Evolutionary conservation across 441 rosid species (phyloP), one percentile per base, ranked within the genome.

Genomic region (Euphorbia schlechtendalii): DNA sequence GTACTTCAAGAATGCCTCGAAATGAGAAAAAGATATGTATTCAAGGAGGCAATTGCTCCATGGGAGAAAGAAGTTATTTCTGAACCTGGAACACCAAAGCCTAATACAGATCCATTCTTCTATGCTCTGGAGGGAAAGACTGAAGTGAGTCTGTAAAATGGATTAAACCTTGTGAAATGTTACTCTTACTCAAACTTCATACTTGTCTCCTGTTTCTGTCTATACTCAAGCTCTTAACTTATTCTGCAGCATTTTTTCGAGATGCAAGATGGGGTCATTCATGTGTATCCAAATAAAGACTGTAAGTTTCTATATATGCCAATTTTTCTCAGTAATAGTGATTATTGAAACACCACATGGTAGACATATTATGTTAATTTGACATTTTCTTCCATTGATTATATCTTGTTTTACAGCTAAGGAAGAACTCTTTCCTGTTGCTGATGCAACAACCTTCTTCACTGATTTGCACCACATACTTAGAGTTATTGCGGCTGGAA

Each of bases 71-170:
- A 95, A 86, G 79, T 86, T 62, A 89, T 95, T 73, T 85, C 85
- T 62, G 99, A 95, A 68, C 98, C 98, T 40, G 84, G 98, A 66
- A 95, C 99, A 5, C 99, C 99, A 13, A 95, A 92, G 83, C 92
- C 90, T 72, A 95, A 91, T 71, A 82, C 76, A 28, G 95, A 82
- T 49, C 99, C 98, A 24, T 95, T 95, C 81, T 79, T 77, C 59
- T 91, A 76, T 65, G 80, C 82, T 63, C 77, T 93, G 36, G 92
- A 81, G 73, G 90, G 86, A 69, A 92, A 92, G 63, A 80, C 97
- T 79, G 87, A 85, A 40, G 99, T 92, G 72, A 77, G 88, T 72
- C 64, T 56, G n/a, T n/a, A n/a, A n/a, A n/a, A n/a, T n/a, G n/a
- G n/a, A n/a, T n/a, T n/a, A n/a, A n/a, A n/a, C n/a, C n/a, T n/a